Evolutionary conservation across 768 basidiomycete genomes (phyloP), one percentile per base, ranked within the genome.

Genomic region (Kwoniella dendrophila): DNA sequence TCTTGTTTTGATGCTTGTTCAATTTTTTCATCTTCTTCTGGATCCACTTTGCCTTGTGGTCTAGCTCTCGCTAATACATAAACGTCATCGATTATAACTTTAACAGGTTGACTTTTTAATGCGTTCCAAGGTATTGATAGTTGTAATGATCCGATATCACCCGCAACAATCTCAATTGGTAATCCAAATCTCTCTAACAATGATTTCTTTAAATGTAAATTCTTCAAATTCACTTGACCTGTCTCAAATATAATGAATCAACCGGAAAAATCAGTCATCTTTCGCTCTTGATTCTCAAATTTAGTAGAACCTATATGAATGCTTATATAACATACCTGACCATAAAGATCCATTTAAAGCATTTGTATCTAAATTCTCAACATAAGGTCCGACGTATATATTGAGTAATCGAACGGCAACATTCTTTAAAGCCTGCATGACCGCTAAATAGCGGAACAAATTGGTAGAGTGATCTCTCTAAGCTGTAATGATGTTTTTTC

Each of bases 171-270:
- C 82, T 98, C 94, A 0, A 99, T 87, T 0, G 96, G 96, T 22
- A 99, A 83, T 59, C 92, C 85, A 78, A 98, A 96, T 78, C 95
- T 92, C 80, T 98, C 96, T 50, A 99, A 82, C 0, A 90, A 92
- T 44, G 90, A 89, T 80, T 88, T 92, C 82, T 95, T 98, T 68
- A 99, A 84, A 55, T 87, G 88, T 50, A 99, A 80, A 70, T 90
- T 58, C 47, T 58, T 58, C 33, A 58, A 20, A 26, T 58, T 58
- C 22, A 58, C 56, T 40, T 58, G 56, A 14, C 56, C 56, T 58
- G 24, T 22, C 26, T 22, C 43, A 34, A 26, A 33, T 20, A 8
- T 5, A 16, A 29, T 33, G 22, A 43, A 14, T 57, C 30, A 57
- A 20, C 33, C 12, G 12, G 5, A 14, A 6, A 52, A n/a, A 29